phyloP scores from a whole-genome alignment of 352 stramenopile species.

The Lagenidium sp. region DNA sequence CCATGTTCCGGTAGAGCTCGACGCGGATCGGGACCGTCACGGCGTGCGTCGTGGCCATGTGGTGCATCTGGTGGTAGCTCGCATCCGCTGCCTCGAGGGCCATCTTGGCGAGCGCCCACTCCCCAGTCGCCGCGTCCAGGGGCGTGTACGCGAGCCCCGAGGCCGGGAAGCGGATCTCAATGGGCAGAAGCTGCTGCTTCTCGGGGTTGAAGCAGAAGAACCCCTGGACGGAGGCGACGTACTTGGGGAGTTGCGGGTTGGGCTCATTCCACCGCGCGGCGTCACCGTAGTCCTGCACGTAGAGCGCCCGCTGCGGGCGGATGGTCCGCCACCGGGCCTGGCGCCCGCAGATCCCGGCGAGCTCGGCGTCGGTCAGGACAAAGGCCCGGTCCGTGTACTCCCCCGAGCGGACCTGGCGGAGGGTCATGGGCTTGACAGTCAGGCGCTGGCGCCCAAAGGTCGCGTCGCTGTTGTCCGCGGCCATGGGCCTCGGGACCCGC shows the following conservation, averaged over 20 bases:
- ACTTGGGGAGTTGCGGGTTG: too few species aligned
- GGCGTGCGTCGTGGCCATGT: background rate
- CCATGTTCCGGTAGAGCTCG: conserved; percentile 79
- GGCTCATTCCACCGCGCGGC: conserved; percentile 5
- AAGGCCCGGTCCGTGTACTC: background rate
- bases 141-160: background rate
- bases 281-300: conserved; percentile 7
- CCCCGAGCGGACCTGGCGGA: background rate
- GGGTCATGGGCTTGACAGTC: conserved; percentile 10
- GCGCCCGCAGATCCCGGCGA: conserved; percentile 2
- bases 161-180: background rate
- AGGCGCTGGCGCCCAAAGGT: conserved; percentile 24
- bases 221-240: background rate
- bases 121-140: background rate
- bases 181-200: background rate
- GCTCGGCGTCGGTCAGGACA: background rate
- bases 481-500: conserved; percentile 12
- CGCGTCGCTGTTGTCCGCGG: conserved; percentile 23
- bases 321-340: conserved; percentile 1
- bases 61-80: background rate
- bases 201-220: background rate
- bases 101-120: background rate
- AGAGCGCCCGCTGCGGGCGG: background rate
- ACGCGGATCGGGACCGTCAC: conserved; percentile 32
- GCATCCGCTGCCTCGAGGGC: background rate